Conservation (phyloP, 2,329 filamentous ascomycete genomes). For the Calonectria honghensis region DNA sequence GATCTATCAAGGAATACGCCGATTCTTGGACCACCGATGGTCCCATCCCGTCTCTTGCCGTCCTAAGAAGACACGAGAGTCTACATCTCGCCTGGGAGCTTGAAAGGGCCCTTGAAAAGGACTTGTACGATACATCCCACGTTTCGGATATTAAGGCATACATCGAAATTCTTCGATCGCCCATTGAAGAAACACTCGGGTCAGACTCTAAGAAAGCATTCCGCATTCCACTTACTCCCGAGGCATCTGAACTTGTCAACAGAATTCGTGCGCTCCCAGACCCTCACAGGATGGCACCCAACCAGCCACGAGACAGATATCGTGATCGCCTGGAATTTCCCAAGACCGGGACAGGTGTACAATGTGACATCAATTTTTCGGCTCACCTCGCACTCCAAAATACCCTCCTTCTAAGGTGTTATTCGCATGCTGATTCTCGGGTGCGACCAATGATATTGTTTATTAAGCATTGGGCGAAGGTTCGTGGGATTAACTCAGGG, state of each 20-base stretch:
- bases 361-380: constrained; percentile 94
- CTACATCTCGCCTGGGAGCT: constrained; percentile 75
- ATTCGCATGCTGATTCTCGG: constrained; percentile 85
- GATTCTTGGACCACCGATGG: constrained; percentile 33
- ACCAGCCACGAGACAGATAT: constrained; percentile 73
- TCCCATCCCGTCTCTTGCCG: constrained; percentile 60
- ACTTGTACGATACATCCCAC: constrained; percentile 64
- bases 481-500: constrained; percentile 88
- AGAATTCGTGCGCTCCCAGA: constrained; percentile 68
- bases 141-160: constrained; percentile 67
- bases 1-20: constrained; percentile 58
- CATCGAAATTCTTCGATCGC: constrained; percentile 68
- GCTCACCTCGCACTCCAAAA: constrained; percentile 90
- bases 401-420: constrained; percentile 87
- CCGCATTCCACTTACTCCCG: constrained; percentile 62
- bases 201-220: constrained; percentile 44
- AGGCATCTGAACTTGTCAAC: constrained; percentile 60
- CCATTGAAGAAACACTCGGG: constrained; percentile 51
- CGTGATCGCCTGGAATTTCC: constrained; percentile 84
- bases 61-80: constrained; percentile 71
- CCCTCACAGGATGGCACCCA: constrained; percentile 69
- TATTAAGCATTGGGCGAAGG: constrained; percentile 93
- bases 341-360: constrained; percentile 84
- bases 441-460: constrained; percentile 88
- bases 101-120: constrained; percentile 70